These are phyloP conservation scores for Dactylellina parvicollis DNA, from an alignment of 2,329 filamentous ascomycete genomes.

Conservation along the genomic window DNA sequence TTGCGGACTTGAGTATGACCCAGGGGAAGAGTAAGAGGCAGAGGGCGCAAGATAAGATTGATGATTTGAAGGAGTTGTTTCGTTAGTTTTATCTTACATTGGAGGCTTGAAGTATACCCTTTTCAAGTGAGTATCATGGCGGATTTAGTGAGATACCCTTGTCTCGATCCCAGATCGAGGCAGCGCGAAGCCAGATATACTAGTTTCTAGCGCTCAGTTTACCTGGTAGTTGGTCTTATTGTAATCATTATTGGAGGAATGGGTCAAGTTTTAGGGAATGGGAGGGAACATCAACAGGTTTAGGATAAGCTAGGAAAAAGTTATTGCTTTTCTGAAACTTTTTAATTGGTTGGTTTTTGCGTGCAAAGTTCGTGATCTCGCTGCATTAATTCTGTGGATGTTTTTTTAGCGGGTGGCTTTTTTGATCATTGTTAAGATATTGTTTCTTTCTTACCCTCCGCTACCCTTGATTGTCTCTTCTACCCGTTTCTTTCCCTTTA, in stretches of 20 bases:
- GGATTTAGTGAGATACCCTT: no score
- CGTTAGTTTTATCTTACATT: slow-evolving; percentile 33
- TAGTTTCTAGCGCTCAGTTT: background rate
- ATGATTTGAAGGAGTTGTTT: slow-evolving; percentile 46
- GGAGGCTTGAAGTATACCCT: no score
- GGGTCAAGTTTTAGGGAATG: background rate
- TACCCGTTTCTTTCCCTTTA: background rate
- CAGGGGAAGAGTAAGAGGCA: slow-evolving; percentile 65
- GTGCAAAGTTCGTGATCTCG: slow-evolving; percentile 3
- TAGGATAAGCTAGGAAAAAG: slow-evolving; percentile 16
- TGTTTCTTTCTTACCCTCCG: background rate
- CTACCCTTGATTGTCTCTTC: background rate
- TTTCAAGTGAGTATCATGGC: no score
- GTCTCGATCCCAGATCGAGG: no score
- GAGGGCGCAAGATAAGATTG: slow-evolving; percentile 50
- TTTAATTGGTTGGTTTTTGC: slow-evolving; percentile 11
- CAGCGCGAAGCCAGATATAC: no score
- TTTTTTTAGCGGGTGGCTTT: slow-evolving; percentile 44
- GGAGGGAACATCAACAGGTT: slow-evolving; percentile 3
- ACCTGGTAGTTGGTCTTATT: background rate
- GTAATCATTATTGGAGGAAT: background rate
- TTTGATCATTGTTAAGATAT: background rate
- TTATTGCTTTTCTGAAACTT: slow-evolving; percentile 7
- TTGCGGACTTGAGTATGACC: slow-evolving; percentile 88
- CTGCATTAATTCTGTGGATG: slow-evolving; percentile 38